Conservation (phyloP, 106 monocot species). For the Xerophyta viscosa region DNA sequence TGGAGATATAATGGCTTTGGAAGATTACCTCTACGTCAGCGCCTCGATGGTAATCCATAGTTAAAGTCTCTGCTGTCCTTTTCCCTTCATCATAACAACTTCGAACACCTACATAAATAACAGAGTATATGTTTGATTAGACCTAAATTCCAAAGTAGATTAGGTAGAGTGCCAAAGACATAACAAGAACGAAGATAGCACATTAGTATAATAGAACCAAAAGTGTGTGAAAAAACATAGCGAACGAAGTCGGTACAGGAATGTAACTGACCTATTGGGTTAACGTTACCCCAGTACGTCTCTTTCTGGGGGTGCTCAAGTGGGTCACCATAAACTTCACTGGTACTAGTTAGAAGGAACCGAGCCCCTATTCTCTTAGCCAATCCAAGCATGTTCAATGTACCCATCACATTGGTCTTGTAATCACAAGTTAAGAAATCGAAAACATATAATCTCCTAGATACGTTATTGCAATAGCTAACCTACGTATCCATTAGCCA, state of each 20-base stretch:
- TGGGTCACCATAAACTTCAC: slow-evolving; percentile 95
- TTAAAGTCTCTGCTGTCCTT: slow-evolving; percentile 86
- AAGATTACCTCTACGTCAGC: slow-evolving; percentile 67
- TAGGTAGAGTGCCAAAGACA: background rate
- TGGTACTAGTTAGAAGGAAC: slow-evolving; percentile 91
- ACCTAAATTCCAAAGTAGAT: too few species aligned
- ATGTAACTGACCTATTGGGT: slow-evolving; percentile 58
- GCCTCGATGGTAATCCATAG: slow-evolving; percentile 97
- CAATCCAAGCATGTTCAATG: slow-evolving; percentile 91
- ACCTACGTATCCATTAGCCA: too few species aligned
- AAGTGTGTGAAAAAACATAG: background rate
- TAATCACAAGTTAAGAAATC: slow-evolving; percentile 32
- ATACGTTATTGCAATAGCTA: too few species aligned
- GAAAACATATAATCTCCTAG: background rate
- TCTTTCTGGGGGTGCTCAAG: slow-evolving; percentile 95
- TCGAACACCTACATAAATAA: slow-evolving; percentile 85
- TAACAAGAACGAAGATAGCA: background rate
- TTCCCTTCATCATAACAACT: slow-evolving; percentile 98
- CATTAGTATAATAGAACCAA: background rate
- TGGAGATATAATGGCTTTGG: background rate
- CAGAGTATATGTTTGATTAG: too few species aligned
- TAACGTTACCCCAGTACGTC: slow-evolving; percentile 96
- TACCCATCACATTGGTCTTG: slow-evolving; percentile 99
- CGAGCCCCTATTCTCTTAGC: slow-evolving; percentile 92
- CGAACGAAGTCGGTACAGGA: background rate